phyloP scores from a whole-genome alignment of 805 yeast genomes.

The Candida nemodendra region DNA sequence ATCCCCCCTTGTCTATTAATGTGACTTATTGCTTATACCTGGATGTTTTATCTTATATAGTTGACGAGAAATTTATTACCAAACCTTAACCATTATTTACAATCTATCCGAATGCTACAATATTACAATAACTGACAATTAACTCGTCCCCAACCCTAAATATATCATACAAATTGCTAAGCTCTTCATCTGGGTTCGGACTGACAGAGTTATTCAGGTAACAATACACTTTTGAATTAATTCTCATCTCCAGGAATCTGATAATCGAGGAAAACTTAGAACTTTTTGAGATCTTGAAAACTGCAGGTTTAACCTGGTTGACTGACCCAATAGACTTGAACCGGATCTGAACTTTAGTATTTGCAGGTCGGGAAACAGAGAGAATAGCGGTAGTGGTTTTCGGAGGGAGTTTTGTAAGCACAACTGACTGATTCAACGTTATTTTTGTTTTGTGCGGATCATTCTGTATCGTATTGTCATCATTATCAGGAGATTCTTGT shows the following conservation, averaged over 20 bases:
- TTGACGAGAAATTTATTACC: too few species aligned
- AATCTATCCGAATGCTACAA: constrained; percentile 45
- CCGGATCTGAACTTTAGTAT: constrained; percentile 44
- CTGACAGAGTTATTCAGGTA: constrained; percentile 46
- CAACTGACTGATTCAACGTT: constrained; percentile 30
- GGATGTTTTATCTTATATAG: too few species aligned
- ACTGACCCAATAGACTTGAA: constrained; percentile 60
- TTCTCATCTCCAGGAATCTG: constrained; percentile 43
- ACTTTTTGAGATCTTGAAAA: constrained; percentile 47
- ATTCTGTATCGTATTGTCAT: constrained; percentile 13
- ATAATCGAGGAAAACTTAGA: constrained; percentile 47
- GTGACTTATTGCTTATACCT: too few species aligned
- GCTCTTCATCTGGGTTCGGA: constrained; percentile 44
- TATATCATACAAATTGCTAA: constrained; percentile 36
- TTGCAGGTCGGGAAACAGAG: constrained; percentile 14
- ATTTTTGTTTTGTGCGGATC: constrained; percentile 27
- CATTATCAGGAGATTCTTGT: constrained; percentile 6
- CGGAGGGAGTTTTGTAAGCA: constrained; percentile 24
- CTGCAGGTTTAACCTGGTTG: constrained; percentile 48
- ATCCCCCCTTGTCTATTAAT: too few species aligned
- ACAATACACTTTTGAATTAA: constrained; percentile 37
- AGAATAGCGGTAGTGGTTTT: constrained; percentile 26
- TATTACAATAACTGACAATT: constrained; percentile 44
- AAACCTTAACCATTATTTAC: too few species aligned
- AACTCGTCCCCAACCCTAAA: constrained; percentile 39